Percentiles rank a stretch among this genome's conserved stretches.
These are phyloP conservation scores for Polytrichum commune DNA, from an alignment of 225 moss, liverwort and hornwort species.

Conservation along the genomic window DNA sequence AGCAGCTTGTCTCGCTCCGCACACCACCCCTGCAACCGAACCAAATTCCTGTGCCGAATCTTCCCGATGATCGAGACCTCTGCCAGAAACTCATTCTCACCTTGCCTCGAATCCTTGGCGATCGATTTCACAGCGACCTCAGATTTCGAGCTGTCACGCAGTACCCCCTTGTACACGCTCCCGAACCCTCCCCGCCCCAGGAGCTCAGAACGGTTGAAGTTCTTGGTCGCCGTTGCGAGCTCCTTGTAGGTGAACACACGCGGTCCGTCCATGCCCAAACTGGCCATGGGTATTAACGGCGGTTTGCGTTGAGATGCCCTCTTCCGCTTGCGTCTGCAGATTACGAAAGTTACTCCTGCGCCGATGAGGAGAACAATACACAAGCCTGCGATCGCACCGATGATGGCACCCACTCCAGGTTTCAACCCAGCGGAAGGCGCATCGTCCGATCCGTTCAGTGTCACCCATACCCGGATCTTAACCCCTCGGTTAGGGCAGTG, in stretches of 20 bases:
- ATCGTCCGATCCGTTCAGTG: not conserved
- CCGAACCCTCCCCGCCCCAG: conserved; percentile 57
- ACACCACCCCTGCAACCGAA: conserved; percentile 16
- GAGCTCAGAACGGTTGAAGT: conserved; percentile 35
- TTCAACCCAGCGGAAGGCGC: too few relatives aligned
- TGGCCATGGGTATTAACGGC: conserved; percentile 24
- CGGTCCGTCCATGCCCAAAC: conserved; percentile 49
- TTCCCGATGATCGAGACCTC: conserved; percentile 59
- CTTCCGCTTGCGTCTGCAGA: conserved; percentile 15
- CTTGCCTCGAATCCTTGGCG: conserved; percentile 41
- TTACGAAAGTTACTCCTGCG: conserved; percentile 4
- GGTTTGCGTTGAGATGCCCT: conserved; percentile 13
- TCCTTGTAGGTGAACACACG: conserved; percentile 51
- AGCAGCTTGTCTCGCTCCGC: conserved; percentile 9
- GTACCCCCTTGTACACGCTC: conserved; percentile 41
- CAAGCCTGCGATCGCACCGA: not conserved
- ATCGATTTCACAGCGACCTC: conserved; percentile 50
- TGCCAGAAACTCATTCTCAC: conserved; percentile 47
- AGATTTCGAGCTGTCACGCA: conserved; percentile 34
- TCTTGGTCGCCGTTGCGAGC: conserved; percentile 42
- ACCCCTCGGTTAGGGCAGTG: conserved; percentile 32
- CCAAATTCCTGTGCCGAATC: conserved; percentile 58
- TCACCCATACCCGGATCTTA: conserved; percentile 35
- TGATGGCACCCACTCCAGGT: conserved; percentile 4
- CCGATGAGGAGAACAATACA: conserved; percentile 18